Evolutionary conservation across 75 land plant genomes (phyloP).

Genomic region (Chamaecyparis obtusa): DNA sequence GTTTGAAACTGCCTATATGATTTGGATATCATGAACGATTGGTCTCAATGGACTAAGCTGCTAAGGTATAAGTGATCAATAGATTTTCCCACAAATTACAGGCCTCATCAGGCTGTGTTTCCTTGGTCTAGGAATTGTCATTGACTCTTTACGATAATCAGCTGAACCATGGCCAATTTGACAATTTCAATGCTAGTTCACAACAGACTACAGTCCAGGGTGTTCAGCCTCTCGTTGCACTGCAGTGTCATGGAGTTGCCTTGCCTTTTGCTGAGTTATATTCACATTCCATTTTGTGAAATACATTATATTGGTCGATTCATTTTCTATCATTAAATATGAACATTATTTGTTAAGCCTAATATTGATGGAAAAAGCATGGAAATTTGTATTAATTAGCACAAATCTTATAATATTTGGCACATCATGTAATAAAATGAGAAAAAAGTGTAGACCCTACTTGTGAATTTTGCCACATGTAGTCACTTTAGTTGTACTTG

Average conservation of each 20-base stretch:
- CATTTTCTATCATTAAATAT: not conserved
- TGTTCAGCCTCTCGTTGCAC: not conserved
- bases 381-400: not conserved
- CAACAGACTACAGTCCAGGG: not conserved
- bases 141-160: not conserved
- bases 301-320: not conserved
- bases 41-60: not conserved
- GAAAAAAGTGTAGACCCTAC: not conserved
- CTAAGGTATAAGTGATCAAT: not conserved
- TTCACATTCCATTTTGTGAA: not conserved
- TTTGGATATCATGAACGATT: not conserved
- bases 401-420: not conserved
- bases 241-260: not conserved
- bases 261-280: not conserved
- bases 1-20: not conserved
- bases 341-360: not conserved
- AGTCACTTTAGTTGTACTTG: not conserved
- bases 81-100: too few relatives aligned
- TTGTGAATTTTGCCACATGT: not conserved
- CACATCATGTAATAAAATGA: not conserved
- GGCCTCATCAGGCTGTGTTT: too few relatives aligned
- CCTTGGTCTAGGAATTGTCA: not conserved
- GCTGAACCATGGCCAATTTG: not conserved
- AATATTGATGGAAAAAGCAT: not conserved
- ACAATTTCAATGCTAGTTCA: not conserved